A percentile compares a stretch with the other conserved stretches of the same genome.
These are phyloP conservation scores for Xylariaceae sp. DNA, from an alignment of 2,329 filamentous ascomycete genomes.

Conservation along the genomic window DNA sequence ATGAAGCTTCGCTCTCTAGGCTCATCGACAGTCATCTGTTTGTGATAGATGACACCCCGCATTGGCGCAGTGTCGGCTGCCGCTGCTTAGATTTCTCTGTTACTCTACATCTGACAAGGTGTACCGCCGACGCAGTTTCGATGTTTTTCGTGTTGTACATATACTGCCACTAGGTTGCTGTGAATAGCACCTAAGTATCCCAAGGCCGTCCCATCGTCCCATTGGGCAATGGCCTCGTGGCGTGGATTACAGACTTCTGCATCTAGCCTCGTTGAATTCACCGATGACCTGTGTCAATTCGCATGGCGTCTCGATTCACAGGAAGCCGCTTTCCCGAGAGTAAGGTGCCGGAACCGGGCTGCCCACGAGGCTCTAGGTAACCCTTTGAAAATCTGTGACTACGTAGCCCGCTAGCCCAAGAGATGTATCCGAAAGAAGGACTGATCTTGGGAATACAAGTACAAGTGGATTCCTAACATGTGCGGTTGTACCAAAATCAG, in stretches of 20 bases:
- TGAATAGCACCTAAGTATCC: background rate
- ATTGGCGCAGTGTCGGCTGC: constrained; percentile 7
- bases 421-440: background rate
- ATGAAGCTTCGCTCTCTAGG: background rate
- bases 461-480: constrained; percentile 9
- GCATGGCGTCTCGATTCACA: constrained; percentile 2
- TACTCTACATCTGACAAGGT: constrained; percentile 9
- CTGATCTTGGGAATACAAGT: constrained; percentile 3
- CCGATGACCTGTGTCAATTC: background rate
- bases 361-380: background rate
- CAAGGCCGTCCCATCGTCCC: background rate
- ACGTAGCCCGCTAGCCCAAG: too few relatives aligned
- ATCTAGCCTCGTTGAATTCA: background rate
- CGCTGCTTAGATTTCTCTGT: constrained; percentile 4
- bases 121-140: constrained; percentile 9
- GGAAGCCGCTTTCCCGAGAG: background rate
- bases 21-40: background rate
- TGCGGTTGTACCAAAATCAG: constrained; percentile 12
- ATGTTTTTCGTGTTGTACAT: constrained; percentile 1
- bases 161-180: background rate
- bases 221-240: background rate
- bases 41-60: constrained; percentile 18
- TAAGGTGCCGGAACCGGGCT: background rate
- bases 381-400: background rate
- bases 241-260: background rate